Evolutionary conservation across 2,329 filamentous ascomycete genomes (phyloP), one percentile per base, ranked within the genome.

Genomic region (Venturia asperata): DNA sequence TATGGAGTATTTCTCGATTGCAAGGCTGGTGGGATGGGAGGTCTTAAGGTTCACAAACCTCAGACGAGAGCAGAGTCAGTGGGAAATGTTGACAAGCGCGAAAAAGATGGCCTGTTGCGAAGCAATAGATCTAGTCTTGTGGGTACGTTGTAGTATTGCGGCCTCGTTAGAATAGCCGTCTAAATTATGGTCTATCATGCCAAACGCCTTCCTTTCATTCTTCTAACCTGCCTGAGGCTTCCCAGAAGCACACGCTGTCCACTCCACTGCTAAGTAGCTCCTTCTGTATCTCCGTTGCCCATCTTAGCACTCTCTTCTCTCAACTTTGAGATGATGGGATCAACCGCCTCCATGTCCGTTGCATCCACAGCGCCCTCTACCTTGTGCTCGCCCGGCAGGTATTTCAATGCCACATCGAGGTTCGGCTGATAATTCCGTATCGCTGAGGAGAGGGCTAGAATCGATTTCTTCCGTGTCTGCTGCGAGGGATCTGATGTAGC

Each of bases 351-450:
- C 94, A 97, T 97, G 75, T 97, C 87, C 24, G 78, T 80, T 0
- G 93, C 91, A 72, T 96, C 89, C n/a, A 93, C 78, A 70, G 85
- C 86, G 21, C 75, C 80, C 39, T 81, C 80, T 1, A 75, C 75
- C 72, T 85, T 83, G 62, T 85, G 77, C 71, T 88, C 83, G 43
- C 82, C 80, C 0, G 87, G 84, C 67, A 92, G 80, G 30, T 82
- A 79, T 74, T 91, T 87, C 77, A 93, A 82, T 34, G 87, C 74
- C 68, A 81, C 81, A 70, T 87, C 82, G 70, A 87, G 76, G 1
- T 77, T 87, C 1, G 91, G 89, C 78, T 96, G 93, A 75, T 91
- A 96, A 76, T 99, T 99, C 74, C 94, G 83, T 64, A 91, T 85
- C 5, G 86, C 89, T 17, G 88, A 93, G 74, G 91, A 96, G 61